Evolutionary conservation across 169 alveolate species (phyloP).

Genomic region (Plasmodium vivax): DNA sequence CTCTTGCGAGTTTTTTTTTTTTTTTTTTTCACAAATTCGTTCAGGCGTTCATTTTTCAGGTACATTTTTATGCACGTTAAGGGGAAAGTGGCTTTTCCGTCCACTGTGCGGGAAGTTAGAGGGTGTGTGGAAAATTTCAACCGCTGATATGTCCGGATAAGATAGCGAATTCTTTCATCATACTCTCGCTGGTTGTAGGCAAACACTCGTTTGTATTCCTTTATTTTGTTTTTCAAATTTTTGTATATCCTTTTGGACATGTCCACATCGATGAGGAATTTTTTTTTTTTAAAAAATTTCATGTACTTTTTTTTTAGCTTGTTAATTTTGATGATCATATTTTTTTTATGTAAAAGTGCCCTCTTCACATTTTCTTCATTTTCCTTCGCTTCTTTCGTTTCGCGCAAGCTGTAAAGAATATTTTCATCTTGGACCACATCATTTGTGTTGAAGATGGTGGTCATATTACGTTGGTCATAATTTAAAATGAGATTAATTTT

Average conservation of each 20-base stretch:
- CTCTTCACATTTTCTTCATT: conserved; percentile 52
- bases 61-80: conserved; percentile 17
- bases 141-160: conserved; percentile 13
- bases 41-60: not conserved
- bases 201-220: conserved; percentile 18
- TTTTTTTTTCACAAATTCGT: not conserved
- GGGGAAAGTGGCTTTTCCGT: not conserved
- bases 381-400: conserved; percentile 32
- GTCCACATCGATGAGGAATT: conserved; percentile 33
- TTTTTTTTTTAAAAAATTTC: conserved; percentile 35
- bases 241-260: conserved; percentile 7
- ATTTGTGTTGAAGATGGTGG: conserved; percentile 17
- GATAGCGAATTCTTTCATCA: conserved; percentile 28
- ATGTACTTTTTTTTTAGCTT: conserved; percentile 23
- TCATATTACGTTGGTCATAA: conserved; percentile 44
- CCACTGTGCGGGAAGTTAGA: not conserved
- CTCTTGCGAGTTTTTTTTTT: not conserved
- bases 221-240: not conserved
- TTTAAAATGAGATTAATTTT: conserved; percentile 18
- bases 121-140: not conserved
- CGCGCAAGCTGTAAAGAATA: conserved; percentile 48
- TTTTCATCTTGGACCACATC: conserved; percentile 18
- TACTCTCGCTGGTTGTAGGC: conserved; percentile 7
- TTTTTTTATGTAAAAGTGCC: conserved; percentile 35
- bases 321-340: conserved; percentile 35